A percentile compares a stretch with the other conserved stretches of the same genome.
Evolutionary conservation across 2,329 filamentous ascomycete species (phyloP).

Genomic region (Pseudogymnoascus sp.): DNA sequence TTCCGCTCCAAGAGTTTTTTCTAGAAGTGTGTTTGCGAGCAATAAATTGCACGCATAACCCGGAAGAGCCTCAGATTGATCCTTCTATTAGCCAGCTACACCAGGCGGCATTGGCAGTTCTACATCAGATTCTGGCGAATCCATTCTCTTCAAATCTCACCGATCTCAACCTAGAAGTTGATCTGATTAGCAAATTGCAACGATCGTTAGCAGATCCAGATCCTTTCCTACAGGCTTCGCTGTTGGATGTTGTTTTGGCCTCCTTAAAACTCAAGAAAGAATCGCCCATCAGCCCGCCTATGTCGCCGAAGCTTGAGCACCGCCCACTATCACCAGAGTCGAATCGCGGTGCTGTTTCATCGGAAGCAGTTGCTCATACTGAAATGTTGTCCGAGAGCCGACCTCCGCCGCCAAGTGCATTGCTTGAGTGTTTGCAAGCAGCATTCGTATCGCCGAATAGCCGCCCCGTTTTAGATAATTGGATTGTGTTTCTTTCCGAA

Average conservation of each 20-base stretch:
- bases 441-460: conserved; percentile 70
- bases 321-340: conserved; percentile 19
- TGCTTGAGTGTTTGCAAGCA: conserved; percentile 78
- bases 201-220: conserved; percentile 53
- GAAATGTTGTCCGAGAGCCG: conserved; percentile 33
- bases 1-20: conserved; percentile 60
- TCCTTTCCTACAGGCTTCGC: conserved; percentile 62
- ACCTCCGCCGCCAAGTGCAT: conserved; percentile 46
- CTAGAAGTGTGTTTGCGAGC: conserved; percentile 57
- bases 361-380: conserved; percentile 34
- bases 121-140: conserved; percentile 60
- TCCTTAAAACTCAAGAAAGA: conserved; percentile 57
- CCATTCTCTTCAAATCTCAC: conserved; percentile 51
- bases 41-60: conserved; percentile 38
- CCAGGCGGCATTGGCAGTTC: conserved; percentile 58
- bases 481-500: conserved; percentile 78
- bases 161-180: conserved; percentile 58
- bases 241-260: conserved; percentile 71
- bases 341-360: conserved; percentile 34
- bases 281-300: conserved; percentile 13
- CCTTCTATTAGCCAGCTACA: conserved; percentile 57
- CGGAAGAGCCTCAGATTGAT: conserved; percentile 31
- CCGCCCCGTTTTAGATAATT: conserved; percentile 75
- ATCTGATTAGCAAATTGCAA: conserved; percentile 60
- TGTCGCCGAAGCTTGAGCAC: conserved; percentile 21